Evolutionary conservation across 257 asterid species (phyloP), one percentile per base, ranked within the genome.

Genomic region (Solanum stenotomum): DNA sequence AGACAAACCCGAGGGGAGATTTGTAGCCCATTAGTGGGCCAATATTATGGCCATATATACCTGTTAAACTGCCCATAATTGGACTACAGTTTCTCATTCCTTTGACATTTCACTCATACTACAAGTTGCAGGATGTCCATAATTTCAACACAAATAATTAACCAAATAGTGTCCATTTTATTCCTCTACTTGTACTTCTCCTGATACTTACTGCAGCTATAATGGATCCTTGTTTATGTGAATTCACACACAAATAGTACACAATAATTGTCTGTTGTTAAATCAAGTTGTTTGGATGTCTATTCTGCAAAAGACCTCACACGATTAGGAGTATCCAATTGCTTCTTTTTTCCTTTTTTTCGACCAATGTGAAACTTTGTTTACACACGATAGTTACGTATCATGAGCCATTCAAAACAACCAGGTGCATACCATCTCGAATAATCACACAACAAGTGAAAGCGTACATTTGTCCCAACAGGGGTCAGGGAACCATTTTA

Each of bases 361-460:
- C 23, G 2, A 52, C 23, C 1, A 52, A 52, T 18, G 63, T 52
- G 63, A 0, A 52, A 52, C n/a, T 52, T 52, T 18, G 0, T 52
- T 52, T 1, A 2, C 63, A 52, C 0, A 0, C 63, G 0, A 16
- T 0, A 52, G 0, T 52, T 52, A 18, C 10, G n/a, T 6, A 52
- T 52, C 63, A 52, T 7, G 63, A 52, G 63, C n/a, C 63, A 52
- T 52, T 16, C 63, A 52, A 52, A 52, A 52, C 63, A 52, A 16
- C 1, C 63, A 52, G 23, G 63, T 52, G 1, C 4, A 44, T 49
- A 49, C 20, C 63, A 52, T 52, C 63, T 52, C 10, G 0, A 52
- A 52, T 52, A 16, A 52, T 16, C 63, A 52, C 63, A 1, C 63
- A 52, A 52, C 63, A 16, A 52, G 63, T 52, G 63, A 6, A 52